Evolutionary conservation across 257 asterid genomes (phyloP), one percentile per base, ranked within the genome.

Genomic region (Solanum chilense): DNA sequence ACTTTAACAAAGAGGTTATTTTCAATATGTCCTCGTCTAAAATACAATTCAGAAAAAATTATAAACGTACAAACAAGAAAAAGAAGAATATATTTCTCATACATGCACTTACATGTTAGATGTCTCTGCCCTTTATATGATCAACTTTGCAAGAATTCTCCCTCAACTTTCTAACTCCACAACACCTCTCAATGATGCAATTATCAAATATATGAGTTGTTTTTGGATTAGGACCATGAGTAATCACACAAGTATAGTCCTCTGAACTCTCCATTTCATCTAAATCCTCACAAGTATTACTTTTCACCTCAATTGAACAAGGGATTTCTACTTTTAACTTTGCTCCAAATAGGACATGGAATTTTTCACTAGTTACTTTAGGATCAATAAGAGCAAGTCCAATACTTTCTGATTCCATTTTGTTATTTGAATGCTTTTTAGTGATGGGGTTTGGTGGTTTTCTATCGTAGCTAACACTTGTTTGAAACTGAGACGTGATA

Each of bases 371-470:
- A 12, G 87, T 85, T 21, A 89, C 93, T 11, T 83, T 88, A 33
- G 97, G 92, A 86, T 95, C 98, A 71, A 94, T 89, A 6, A 95
- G 76, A 25, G 98, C 99, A 31, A 97, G 95, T 23, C 98, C 98
- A 88, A 93, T 92, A 18, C 95, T 95, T 37, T 91, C 91, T 47
- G 90, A 86, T 23, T 92, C 94, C 41, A 75, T 6, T 64, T 87
- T 83, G 25, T n/a, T 41, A 15, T 58, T 84, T 27, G 62, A 6
- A 15, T n/a, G 87, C 7, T 16, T 42, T 66, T 42, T 84, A 45
- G 45, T 18, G 12, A 39, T 84, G 39, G 77, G 85, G 58, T 31
- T 81, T 69, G 56, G 76, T 56, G 86, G 35, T 64, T 87, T 71
- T 29, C 66, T 89, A 77, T 93, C 95, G 86, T 89, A 85, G 62